phyloP scores from a whole-genome alignment of 345 rosid genomes.

The Arabidopsis thaliana region TAIR10.1 NC_003075.7:2632501-2633000 shows the following conservation, averaged over 20 bases:
- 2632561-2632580: no score
- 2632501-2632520: no score
- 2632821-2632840: slow-evolving; percentile 1
- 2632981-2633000: slow-evolving; percentile 95
- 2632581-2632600: no score
- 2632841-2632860: slow-evolving; percentile 1
- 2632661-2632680: no score
- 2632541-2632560: no score
- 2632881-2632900: slow-evolving; percentile 52
- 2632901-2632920: slow-evolving; percentile 90
- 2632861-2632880: not conserved
- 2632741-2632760: not conserved
- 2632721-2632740: not conserved
- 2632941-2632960: slow-evolving; percentile 69
- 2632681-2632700: no score
- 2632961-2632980: slow-evolving; percentile 81
- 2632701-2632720: no score
- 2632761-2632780: not conserved
- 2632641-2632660: no score
- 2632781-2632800: not conserved
- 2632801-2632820: slow-evolving; percentile 20
- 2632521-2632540: no score
- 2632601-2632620: no score
- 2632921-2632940: slow-evolving; percentile 77
- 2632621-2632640: no score